A percentile compares a stretch with the other conserved stretches of the same genome.
These are phyloP conservation scores for Prunus armeniaca DNA, from an alignment of 306 rosid genomes.

Conservation along the genomic window DNA sequence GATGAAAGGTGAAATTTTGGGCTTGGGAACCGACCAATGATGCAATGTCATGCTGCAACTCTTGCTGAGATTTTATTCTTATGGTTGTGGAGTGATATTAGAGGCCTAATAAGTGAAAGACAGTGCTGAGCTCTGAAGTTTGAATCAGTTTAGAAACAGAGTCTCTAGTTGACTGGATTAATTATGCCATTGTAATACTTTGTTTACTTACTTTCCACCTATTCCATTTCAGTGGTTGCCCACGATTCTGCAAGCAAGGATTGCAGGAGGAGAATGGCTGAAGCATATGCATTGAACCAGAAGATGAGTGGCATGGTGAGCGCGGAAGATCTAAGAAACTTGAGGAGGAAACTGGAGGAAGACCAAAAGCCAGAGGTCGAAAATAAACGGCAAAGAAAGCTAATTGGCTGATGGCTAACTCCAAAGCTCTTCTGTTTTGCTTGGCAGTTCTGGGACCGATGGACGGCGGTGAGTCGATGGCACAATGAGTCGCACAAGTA, in stretches of 20 bases:
- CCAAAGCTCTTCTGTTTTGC: neutral
- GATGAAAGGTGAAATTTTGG: neutral
- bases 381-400: slow-evolving; percentile 46
- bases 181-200: neutral
- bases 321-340: slow-evolving; percentile 54
- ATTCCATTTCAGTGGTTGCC: slow-evolving; percentile 67
- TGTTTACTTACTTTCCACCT: slow-evolving; percentile 12
- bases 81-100: neutral
- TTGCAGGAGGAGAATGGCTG: slow-evolving; percentile 66
- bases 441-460: neutral
- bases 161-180: neutral
- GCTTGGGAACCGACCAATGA: neutral
- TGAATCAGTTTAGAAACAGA: neutral
- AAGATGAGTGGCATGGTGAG: slow-evolving; percentile 55
- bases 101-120: neutral
- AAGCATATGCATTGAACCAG: slow-evolving; percentile 75
- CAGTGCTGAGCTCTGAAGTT: neutral
- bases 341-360: slow-evolving; percentile 55
- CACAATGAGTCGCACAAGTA: too few species aligned
- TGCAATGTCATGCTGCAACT: neutral
- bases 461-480: neutral
- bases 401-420: slow-evolving; percentile 26
- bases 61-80: neutral
- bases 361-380: slow-evolving; percentile 32
- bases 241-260: slow-evolving; percentile 85